These are phyloP conservation scores for Draba incana DNA, from an alignment of 345 rosid genomes.

Conservation along the genomic window DNA sequence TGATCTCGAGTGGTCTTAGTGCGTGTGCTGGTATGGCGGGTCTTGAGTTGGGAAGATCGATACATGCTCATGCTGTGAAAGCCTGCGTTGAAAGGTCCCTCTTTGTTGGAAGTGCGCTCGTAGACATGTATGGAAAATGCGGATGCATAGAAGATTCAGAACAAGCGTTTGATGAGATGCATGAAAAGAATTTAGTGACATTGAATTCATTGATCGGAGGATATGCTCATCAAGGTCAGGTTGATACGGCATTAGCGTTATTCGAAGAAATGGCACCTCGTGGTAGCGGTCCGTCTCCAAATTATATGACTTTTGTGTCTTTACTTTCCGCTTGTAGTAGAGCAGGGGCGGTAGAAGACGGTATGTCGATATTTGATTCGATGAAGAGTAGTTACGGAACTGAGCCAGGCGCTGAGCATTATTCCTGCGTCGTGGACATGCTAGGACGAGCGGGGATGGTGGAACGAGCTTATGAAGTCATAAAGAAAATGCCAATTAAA, in stretches of 20 bases:
- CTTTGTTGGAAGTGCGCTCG: constrained; percentile 76
- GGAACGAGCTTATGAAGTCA: constrained; percentile 60
- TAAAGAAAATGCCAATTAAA: constrained; percentile 62
- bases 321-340: constrained; percentile 87
- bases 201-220: constrained; percentile 78
- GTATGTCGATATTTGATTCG: constrained; percentile 67
- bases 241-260: constrained; percentile 56
- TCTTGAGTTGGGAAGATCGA: constrained; percentile 69
- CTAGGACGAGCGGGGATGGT: constrained; percentile 84
- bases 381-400: constrained; percentile 60
- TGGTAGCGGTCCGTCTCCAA: constrained; percentile 52
- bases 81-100: constrained; percentile 62
- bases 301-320: constrained; percentile 71
- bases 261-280: constrained; percentile 57
- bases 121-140: constrained; percentile 96
- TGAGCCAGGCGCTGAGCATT: constrained; percentile 80
- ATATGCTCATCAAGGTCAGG: constrained; percentile 79
- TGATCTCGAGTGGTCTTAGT: constrained; percentile 68
- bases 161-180: constrained; percentile 60
- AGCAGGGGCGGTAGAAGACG: constrained; percentile 65
- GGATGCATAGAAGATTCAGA: constrained; percentile 68
- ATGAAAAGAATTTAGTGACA: constrained; percentile 68
- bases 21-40: constrained; percentile 75
- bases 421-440: constrained; percentile 83
- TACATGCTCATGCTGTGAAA: constrained; percentile 73